Percentiles rank a stretch among this genome's conserved stretches.
These are phyloP conservation scores for Heimioporus punctisporus DNA, from an alignment of 1,284 basidiomycete species.

Conservation along the genomic window DNA sequence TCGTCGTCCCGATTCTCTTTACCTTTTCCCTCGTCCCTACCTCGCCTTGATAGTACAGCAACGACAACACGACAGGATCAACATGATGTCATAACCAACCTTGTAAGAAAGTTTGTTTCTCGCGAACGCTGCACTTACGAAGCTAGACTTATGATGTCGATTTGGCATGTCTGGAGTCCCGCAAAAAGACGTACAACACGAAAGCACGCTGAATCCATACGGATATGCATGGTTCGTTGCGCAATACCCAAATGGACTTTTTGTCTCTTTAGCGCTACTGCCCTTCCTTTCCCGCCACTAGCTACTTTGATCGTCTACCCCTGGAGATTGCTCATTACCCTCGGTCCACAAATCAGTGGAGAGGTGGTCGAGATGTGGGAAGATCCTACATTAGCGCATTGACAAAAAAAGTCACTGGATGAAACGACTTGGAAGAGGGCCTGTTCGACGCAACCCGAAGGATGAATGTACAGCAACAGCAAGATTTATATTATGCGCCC, in stretches of 20 bases:
- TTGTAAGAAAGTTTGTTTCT: too few relatives aligned
- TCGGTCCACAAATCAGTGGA: conserved; percentile 80
- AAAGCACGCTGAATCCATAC: conserved; percentile 58
- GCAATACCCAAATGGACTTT: conserved; percentile 54
- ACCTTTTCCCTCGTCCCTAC: too few relatives aligned
- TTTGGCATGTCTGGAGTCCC: too few relatives aligned
- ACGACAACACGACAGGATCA: too few relatives aligned
- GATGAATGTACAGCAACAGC: conserved; percentile 45
- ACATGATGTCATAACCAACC: too few relatives aligned
- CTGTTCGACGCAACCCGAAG: conserved; percentile 56
- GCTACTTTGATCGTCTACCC: too few relatives aligned
- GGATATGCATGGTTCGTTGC: conserved; percentile 54
- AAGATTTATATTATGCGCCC: conserved; percentile 58
- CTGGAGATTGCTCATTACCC: conserved; percentile 57
- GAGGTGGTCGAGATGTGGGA: conserved; percentile 83
- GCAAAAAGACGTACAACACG: too few relatives aligned
- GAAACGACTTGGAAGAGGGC: conserved; percentile 54
- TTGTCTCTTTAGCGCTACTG: conserved; percentile 61
- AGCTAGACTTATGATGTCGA: too few relatives aligned
- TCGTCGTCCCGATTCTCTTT: too few relatives aligned
- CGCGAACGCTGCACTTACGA: too few relatives aligned
- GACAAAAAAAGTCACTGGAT: conserved; percentile 49
- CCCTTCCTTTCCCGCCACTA: conserved; percentile 34
- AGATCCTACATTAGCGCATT: conserved; percentile 64
- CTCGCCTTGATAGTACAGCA: too few relatives aligned